Percentiles rank a stretch among this genome's conserved stretches.
Conservation (phyloP, 768 basidiomycete species). For the Termitomyces sp. region DNA sequence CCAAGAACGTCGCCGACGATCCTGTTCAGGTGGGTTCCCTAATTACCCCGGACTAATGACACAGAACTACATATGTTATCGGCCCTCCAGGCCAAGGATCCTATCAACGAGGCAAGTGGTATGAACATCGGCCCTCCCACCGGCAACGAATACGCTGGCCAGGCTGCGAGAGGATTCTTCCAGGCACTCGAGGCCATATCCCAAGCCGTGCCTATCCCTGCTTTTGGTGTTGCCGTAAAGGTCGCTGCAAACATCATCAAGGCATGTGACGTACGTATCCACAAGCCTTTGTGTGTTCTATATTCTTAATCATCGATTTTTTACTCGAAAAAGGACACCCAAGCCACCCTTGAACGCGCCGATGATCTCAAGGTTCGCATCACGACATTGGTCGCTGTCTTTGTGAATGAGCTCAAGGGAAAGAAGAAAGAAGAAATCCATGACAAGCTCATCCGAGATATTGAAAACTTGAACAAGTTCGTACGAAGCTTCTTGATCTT, state of each 20-base stretch:
- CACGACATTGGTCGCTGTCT: slow-evolving; percentile 1
- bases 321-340: too few relatives aligned
- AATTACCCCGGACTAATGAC: neutral
- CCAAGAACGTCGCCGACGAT: neutral
- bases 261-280: slow-evolving; percentile 6
- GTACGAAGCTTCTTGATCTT: neutral
- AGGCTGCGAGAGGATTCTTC: slow-evolving; percentile 5
- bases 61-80: neutral
- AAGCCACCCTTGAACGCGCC: slow-evolving; percentile 1
- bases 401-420: slow-evolving; percentile 8
- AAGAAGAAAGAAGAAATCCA: slow-evolving; percentile 4
- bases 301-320: neutral
- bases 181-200: slow-evolving; percentile 1
- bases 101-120: neutral
- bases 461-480: neutral
- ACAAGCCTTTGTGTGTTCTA: neutral
- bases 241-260: neutral
- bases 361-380: slow-evolving; percentile 7
- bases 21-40: neutral
- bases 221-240: neutral
- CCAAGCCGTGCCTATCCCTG: slow-evolving; percentile 6
- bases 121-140: neutral
- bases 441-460: neutral
- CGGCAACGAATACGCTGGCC: slow-evolving; percentile 5
- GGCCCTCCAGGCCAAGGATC: neutral